phyloP scores from a whole-genome alignment of 1,284 basidiomycete genomes.

The Stygiomarasmius scandens region DNA sequence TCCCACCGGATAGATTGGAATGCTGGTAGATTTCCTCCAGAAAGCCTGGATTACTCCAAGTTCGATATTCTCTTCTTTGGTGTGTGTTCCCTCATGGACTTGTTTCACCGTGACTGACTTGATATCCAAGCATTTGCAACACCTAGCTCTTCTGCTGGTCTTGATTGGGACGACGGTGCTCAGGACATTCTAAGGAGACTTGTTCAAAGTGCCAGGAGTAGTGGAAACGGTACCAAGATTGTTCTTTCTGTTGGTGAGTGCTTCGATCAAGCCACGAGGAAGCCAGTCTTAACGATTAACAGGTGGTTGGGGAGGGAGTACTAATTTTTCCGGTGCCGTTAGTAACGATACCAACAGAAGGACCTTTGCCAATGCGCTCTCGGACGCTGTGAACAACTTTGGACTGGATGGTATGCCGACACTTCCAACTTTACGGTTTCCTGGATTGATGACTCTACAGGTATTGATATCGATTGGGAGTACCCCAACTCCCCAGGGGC shows the following conservation, averaged over 20 bases:
- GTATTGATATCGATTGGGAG: constrained; percentile 81
- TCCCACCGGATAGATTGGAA: constrained; percentile 77
- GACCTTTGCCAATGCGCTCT: constrained; percentile 63
- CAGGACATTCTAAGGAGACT: constrained; percentile 58
- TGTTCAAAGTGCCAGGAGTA: constrained; percentile 58
- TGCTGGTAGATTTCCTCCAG: constrained; percentile 55
- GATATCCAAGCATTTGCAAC: constrained; percentile 63
- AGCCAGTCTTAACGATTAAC: constrained; percentile 26
- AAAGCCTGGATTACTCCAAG: constrained; percentile 66
- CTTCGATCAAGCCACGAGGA: not conserved
- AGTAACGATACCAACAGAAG: constrained; percentile 49
- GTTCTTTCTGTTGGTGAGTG: constrained; percentile 71
- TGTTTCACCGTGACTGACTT: not conserved
- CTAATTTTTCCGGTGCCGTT: constrained; percentile 68
- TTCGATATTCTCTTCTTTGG: constrained; percentile 75
- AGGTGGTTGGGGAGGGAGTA: constrained; percentile 56
- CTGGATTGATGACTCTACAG: constrained; percentile 21
- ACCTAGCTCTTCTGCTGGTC: constrained; percentile 57
- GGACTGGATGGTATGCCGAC: constrained; percentile 60
- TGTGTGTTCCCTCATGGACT: constrained; percentile 21
- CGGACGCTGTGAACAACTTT: constrained; percentile 60
- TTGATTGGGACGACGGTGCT: constrained; percentile 60
- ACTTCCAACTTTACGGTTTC: not conserved
- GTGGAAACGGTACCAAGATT: constrained; percentile 62
- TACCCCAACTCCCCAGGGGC: constrained; percentile 71